Base-by-base conservation (phyloP, 1,139 yeast genomes). In the Lipomyces yarrowii region DNA sequence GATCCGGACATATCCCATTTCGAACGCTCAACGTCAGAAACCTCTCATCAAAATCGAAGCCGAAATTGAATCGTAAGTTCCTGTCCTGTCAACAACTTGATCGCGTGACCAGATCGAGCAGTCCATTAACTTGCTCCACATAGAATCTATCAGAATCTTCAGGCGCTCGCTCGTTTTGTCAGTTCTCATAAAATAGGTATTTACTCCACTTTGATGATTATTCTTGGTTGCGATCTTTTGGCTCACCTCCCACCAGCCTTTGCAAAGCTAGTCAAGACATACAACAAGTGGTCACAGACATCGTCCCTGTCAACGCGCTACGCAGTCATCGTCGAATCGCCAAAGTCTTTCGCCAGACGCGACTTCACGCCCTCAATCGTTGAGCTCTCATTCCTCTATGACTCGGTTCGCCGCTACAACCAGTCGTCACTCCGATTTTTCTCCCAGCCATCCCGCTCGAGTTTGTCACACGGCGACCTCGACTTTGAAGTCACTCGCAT, bases 191-290 rank as follows among this genome's bases (percentile, higher is more conserved):
- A 58, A 54, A 64, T 65, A 55, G 65, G 65, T 63, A 32, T 53
- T 51, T 2, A 8, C 26, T 13, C 10, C 11, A 15, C 55, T n/a
- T 11, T 5, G 21, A 3, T 13, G 15, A 13, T 55, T 23, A 7
- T 23, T 56, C 39, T 2, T 51, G 11, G 3, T 15, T 21, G 2
- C 37, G 30, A 42, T 30, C 6, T 54, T n/a, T 13, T 23, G 15
- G 15, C 21, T 33, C 13, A 26, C 48, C 2, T 74, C 87, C 23
- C 11, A 88, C 73, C 92, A 3, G 98, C 96, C 4, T 81, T 90
- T 60, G 83, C 90, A 70, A 93, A 93, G 77, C 83, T 92, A 64
- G 82, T 91, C 72, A 92, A 92, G 78, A 91, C 92, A 77, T 88
- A 90, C 74, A 74, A 84, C 58, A 91, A 90, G 75, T 87, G 91